Evolutionary conservation across 2,329 filamentous ascomycete genomes (phyloP), one percentile per base, ranked within the genome.

Genomic region (Sporothrix protearum): DNA sequence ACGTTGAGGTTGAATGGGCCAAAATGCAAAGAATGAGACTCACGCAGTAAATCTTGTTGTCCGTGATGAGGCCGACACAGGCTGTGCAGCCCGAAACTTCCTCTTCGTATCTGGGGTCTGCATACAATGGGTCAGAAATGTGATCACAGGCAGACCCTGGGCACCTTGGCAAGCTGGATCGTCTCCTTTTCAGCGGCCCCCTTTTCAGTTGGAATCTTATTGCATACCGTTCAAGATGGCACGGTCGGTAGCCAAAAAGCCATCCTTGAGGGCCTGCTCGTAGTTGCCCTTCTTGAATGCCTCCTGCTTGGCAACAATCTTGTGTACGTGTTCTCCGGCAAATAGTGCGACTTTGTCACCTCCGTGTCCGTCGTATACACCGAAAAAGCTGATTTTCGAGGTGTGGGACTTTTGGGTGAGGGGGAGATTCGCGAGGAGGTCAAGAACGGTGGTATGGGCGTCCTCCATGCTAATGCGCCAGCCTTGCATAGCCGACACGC

Each of bases 401-500:
- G 90, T 85, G 77, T 91, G 87, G 68, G 89, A 88, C 77, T 91
- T 87, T 76, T 89, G 84, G 33, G 88, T 85, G 71, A 90, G 80
- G 73, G 80, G 80, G 72, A 82, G 78, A 72, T 80, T 78, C 73
- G 89, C 85, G 78, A 96, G 88, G 76, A 98, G 89, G 82, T 98
- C 93, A 80, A 99, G 91, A 69, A 98, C 85, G 71, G 92, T 88
- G 74, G 92, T 93, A 84, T 99, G 96, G 75, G 96, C 90, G 81
- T 99, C 96, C 82, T 99, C 96, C 96, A 99, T 99, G 85, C 93
- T 97, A 84, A 99, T 98, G 84, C 96, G 92, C 96, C 96, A 99
- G 85, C 96, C 96, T 84, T 99, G 96, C 96, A 99, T 99, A 83
- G 94, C 94, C 76, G 96, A 99, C 76, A 98, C 90, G 80, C 96